Evolutionary conservation across 1,284 basidiomycete genomes (phyloP).

Genomic region (Earliella scabrosa): DNA sequence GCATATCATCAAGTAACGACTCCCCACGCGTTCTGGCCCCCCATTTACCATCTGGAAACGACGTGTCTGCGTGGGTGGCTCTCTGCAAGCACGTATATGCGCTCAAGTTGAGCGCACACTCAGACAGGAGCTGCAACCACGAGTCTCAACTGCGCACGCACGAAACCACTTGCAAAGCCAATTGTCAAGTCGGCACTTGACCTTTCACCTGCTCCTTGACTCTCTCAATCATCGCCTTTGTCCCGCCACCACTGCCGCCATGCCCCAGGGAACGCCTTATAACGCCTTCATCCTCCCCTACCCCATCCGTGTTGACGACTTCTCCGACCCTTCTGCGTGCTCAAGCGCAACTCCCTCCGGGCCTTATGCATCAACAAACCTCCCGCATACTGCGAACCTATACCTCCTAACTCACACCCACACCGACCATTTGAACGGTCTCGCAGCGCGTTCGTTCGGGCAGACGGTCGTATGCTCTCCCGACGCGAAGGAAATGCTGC

Average conservation of each 20-base stretch:
- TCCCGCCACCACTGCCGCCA: slow-evolving; percentile 30
- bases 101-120: neutral
- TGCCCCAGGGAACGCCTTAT: slow-evolving; percentile 76
- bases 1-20: neutral
- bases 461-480: slow-evolving; percentile 73
- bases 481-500: slow-evolving; percentile 84
- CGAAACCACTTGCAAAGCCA: neutral
- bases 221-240: neutral
- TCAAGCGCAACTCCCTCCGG: neutral
- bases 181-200: neutral
- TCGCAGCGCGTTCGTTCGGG: slow-evolving; percentile 71
- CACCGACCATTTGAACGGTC: slow-evolving; percentile 77
- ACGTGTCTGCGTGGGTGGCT: too few species aligned
- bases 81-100: too few species aligned
- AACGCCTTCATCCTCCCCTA: slow-evolving; percentile 71
- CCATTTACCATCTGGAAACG: too few species aligned
- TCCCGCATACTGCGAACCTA: slow-evolving; percentile 55
- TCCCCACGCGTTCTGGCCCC: neutral
- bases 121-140: too few species aligned
- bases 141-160: too few species aligned
- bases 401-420: slow-evolving; percentile 86
- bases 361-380: slow-evolving; percentile 29
- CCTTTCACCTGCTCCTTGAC: neutral
- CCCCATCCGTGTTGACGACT: slow-evolving; percentile 81
- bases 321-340: slow-evolving; percentile 43